phyloP scores from a whole-genome alignment of 148 eudicot genomes.

The Rhododendron simsii region DNA sequence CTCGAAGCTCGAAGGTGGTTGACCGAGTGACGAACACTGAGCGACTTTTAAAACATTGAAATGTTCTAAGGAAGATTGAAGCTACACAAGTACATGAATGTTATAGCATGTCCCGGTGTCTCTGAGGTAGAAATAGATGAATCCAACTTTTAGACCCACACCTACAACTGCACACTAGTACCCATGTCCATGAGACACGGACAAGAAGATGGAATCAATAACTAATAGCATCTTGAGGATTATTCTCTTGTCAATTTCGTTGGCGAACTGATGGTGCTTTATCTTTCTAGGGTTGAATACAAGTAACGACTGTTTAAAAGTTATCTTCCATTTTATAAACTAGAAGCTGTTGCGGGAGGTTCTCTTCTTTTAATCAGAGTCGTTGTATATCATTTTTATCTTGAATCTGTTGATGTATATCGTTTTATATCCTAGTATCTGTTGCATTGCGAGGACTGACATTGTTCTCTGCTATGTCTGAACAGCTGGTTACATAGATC shows the following conservation, averaged over 20 bases:
- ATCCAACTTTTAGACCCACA: background rate
- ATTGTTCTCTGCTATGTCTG: background rate
- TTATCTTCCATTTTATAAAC: background rate
- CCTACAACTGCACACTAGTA: background rate
- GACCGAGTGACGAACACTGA: too few species aligned
- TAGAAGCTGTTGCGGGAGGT: background rate
- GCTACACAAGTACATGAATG: background rate
- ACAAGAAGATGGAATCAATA: background rate
- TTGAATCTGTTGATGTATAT: background rate
- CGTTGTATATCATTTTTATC: background rate
- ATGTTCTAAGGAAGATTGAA: background rate
- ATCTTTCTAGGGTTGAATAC: background rate
- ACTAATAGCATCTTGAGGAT: background rate
- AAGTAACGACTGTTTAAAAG: background rate
- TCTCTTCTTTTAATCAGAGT: background rate
- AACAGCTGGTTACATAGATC: slow-evolving; percentile 94
- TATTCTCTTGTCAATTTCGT: background rate
- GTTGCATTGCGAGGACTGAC: slow-evolving; percentile 6
- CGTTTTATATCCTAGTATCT: background rate
- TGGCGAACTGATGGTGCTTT: background rate
- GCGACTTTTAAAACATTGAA: too few species aligned
- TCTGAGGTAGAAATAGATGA: background rate
- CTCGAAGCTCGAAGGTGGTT: too few species aligned
- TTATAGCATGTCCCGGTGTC: background rate
- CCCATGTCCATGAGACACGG: background rate